Base-by-base conservation (phyloP, 306 rosid genomes). In the Nissolia schottii region DNA sequence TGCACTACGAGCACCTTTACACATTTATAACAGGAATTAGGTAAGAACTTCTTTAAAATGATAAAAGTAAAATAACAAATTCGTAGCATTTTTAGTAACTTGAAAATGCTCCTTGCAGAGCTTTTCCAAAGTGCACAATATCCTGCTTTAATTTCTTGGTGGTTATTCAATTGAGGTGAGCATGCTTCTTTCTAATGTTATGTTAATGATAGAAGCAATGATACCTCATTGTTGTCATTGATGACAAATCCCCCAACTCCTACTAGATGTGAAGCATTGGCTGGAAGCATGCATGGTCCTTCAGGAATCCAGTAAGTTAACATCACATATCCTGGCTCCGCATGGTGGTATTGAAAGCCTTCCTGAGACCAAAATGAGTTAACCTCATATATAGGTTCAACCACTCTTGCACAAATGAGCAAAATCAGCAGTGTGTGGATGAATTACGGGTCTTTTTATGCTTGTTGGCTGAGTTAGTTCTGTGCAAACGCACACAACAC, bases 231-330 rank as follows among this genome's bases (percentile, higher is more conserved):
- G 15, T 79, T 77, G 7, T 89, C 87, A 41, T 87, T 94, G 86
- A 91, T 61, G 54, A 91, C 96, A 41, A 94, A 91, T 75, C 99
- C 97, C 13, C 99, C 99, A 50, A 94, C 82, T 73, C 99, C 99
- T 27, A 94, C 99, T 85, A 85, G 96, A 73, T 94, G 99, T 14
- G 99, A 89, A 3, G 99, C 99, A 72, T 94, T 94, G 4, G 86
- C 84, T 24, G 99, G 99, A 79, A 94, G 96, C 97, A 91, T 80
- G 79, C 87, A 85, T 59, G 95, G 99, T 57, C 94, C 97, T 12
- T 91, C 95, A 1, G 98, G 98, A 70, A 94, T 86, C 99, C 99
- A 94, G 69, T 82, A 86, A 18, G 99, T 94, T 78, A 94, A 74
- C 99, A 94, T 94, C 82, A 94, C 82, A 64, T 94, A 87, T 12